Evolutionary conservation across 1,284 basidiomycete genomes (phyloP), one percentile per base, ranked within the genome.

Genomic region (Puccinia coronata): DNA sequence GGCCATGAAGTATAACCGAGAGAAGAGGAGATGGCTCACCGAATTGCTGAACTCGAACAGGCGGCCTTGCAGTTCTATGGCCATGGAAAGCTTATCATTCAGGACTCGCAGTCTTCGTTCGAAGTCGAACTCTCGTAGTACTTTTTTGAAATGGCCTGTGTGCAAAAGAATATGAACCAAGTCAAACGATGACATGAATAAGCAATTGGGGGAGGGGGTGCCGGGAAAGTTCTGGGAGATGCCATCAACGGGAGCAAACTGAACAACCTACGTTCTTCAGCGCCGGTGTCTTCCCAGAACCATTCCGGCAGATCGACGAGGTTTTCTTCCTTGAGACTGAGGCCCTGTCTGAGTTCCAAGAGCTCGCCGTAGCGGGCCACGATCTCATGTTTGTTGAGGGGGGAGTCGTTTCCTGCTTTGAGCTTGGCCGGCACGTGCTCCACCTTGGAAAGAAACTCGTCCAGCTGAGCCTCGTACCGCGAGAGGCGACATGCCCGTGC

Each of bases 211-310:
- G n/a, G n/a, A n/a, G n/a, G n/a, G n/a, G n/a, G n/a, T n/a, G n/a
- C n/a, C n/a, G 23, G 12, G 51, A 31, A 18, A n/a, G 16, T 18
- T n/a, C n/a, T n/a, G n/a, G n/a, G n/a, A n/a, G n/a, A n/a, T n/a
- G n/a, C n/a, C n/a, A n/a, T n/a, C n/a, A 59, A 41, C 28, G 28
- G n/a, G 16, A 28, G 20, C 3, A 57, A 28, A 51, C 18, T 20
- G 18, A 51, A 20, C 11, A 11, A 70, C 76, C 41, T 14, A 79
- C 76, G 61, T 59, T 79, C 76, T 79, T 79, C 76, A 25, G 65
- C 51, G 18, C 75, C 75, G 43, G 76, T 79, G 53, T 79, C 76
- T 70, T 79, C 76, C 76, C 76, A 79, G 71, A 79, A 79, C 76
- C 76, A 79, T n/a, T 79, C 76, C 5, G 76, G 76, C n/a, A 70